phyloP scores from a whole-genome alignment of 345 rosid species.

The Reutealis trisperma region DNA sequence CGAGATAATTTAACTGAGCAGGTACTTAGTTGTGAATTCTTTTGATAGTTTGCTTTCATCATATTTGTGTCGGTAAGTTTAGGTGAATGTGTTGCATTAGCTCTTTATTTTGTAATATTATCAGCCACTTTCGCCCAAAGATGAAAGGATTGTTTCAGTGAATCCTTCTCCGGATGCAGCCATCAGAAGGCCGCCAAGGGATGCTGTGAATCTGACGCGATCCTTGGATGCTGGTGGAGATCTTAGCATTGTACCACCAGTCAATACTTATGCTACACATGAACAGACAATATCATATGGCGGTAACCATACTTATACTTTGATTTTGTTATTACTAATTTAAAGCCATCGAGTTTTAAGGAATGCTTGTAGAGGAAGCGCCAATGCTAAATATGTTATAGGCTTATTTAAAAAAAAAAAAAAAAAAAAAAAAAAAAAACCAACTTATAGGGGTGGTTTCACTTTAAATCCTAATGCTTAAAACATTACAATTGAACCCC shows the following conservation, averaged over 20 bases:
- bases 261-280: conserved; percentile 38
- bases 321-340: not conserved
- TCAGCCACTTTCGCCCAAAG: conserved; percentile 49
- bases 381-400: no score
- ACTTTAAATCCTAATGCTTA: no score
- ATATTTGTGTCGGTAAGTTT: conserved; percentile 4
- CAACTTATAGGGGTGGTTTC: no score
- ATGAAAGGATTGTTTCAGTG: conserved; percentile 57
- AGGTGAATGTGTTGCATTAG: conserved; percentile 19
- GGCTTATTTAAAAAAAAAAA: no score
- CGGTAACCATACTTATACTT: conserved; percentile 34
- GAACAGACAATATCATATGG: conserved; percentile 42
- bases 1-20: conserved; percentile 38
- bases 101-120: conserved; percentile 34
- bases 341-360: not conserved
- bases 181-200: conserved; percentile 37
- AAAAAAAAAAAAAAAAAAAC: no score
- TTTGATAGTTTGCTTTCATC: not conserved
- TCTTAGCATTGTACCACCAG: conserved; percentile 22
- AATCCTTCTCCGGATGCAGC: conserved; percentile 53
- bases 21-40: conserved; percentile 32
- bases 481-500: no score
- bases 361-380: not conserved
- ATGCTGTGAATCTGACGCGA: conserved; percentile 22
- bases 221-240: conserved; percentile 33